A percentile compares a stretch with the other conserved stretches of the same genome.
These are phyloP conservation scores for Alliaria petiolata DNA, from an alignment of 345 rosid species.

Conservation along the genomic window DNA sequence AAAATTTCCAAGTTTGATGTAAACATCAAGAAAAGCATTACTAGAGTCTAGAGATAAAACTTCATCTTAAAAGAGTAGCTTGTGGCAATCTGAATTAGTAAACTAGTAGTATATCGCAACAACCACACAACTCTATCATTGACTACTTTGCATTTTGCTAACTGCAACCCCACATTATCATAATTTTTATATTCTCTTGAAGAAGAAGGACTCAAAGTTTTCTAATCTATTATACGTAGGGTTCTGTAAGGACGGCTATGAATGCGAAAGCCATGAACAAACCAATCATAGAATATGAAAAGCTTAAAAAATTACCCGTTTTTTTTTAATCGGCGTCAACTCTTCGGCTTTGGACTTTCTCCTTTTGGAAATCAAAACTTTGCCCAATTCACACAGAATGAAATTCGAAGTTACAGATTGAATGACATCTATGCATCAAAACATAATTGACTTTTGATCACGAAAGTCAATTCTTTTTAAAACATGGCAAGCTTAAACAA, in stretches of 20 bases:
- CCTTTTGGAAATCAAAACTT: neutral
- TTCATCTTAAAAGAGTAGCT: neutral
- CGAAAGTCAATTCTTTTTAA: slow-evolving; percentile 3
- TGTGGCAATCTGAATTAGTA: slow-evolving; percentile 15
- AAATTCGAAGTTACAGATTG: neutral
- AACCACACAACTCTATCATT: slow-evolving; percentile 17
- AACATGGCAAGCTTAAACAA: slow-evolving; percentile 27
- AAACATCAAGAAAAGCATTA: neutral
- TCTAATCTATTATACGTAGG: neutral
- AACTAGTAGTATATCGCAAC: slow-evolving; percentile 9
- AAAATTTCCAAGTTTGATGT: slow-evolving; percentile 12
- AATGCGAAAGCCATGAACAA: slow-evolving; percentile 10
- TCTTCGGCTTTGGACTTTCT: slow-evolving; percentile 21
- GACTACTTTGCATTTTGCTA: slow-evolving; percentile 11
- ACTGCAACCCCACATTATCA: neutral
- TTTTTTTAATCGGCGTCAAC: neutral
- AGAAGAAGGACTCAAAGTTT: neutral
- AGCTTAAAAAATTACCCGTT: neutral
- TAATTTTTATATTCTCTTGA: neutral
- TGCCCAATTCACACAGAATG: neutral
- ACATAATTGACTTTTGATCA: slow-evolving; percentile 12
- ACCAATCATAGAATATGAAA: neutral
- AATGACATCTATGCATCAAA: slow-evolving; percentile 2
- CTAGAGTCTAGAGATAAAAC: neutral
- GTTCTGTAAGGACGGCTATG: slow-evolving; percentile 3